Conservation (phyloP, 208 protist species). For the Leishmania braziliensis region DNA sequence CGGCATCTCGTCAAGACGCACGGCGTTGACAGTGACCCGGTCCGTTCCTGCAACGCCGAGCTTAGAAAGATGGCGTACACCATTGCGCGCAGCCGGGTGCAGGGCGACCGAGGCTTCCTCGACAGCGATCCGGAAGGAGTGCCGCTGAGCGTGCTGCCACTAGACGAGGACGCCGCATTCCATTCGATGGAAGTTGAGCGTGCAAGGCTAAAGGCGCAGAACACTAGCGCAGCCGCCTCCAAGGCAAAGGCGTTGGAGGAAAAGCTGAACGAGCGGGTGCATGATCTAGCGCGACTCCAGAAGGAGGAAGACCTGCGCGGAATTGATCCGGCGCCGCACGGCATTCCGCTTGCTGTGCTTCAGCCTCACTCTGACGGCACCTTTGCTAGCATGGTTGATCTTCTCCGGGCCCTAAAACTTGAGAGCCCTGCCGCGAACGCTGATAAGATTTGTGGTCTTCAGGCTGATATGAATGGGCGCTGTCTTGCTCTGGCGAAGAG, state of each 20-base stretch:
- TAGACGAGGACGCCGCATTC: slow-evolving; percentile 48
- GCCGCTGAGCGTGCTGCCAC: slow-evolving; percentile 27
- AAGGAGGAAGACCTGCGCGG: slow-evolving; percentile 46
- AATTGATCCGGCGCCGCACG: slow-evolving; percentile 51
- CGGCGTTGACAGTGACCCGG: slow-evolving; percentile 12
- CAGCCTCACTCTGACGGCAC: slow-evolving; percentile 42
- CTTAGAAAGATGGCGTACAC: slow-evolving; percentile 43
- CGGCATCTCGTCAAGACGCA: slow-evolving; percentile 15
- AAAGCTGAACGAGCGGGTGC: slow-evolving; percentile 60
- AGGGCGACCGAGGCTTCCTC: slow-evolving; percentile 42
- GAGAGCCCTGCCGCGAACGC: slow-evolving; percentile 25
- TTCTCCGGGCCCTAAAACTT: slow-evolving; percentile 44
- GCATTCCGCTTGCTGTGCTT: slow-evolving; percentile 48
- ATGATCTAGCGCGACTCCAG: slow-evolving; percentile 56
- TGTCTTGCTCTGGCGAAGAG: slow-evolving; percentile 44
- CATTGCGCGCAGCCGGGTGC: slow-evolving; percentile 30
- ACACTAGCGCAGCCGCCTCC: background rate
- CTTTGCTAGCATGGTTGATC: slow-evolving; percentile 37
- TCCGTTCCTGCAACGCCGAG: slow-evolving; percentile 33
- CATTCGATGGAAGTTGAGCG: slow-evolving; percentile 55
- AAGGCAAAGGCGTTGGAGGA: slow-evolving; percentile 47
- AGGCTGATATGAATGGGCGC: slow-evolving; percentile 56
- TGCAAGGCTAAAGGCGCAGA: slow-evolving; percentile 45
- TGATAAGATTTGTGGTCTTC: slow-evolving; percentile 29
- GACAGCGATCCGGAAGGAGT: slow-evolving; percentile 49